phyloP scores from a whole-genome alignment of 2,329 filamentous ascomycete genomes.

The Venturia aucupariae region DNA sequence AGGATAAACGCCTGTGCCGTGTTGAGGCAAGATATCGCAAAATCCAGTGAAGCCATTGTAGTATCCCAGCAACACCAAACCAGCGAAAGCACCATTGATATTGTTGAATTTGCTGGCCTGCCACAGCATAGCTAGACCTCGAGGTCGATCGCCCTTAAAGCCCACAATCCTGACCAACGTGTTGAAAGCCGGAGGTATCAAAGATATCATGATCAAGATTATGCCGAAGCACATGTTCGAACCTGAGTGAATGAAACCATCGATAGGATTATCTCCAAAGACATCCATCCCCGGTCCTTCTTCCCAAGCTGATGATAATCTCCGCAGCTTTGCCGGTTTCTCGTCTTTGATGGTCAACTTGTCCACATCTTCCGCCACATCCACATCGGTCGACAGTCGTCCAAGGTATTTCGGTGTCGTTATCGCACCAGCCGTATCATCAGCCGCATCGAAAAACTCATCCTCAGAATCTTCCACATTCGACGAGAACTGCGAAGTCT shows the following conservation, averaged over 20 bases:
- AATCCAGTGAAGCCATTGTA: slow-evolving; percentile 82
- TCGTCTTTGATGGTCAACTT: slow-evolving; percentile 18
- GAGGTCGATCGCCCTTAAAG: slow-evolving; percentile 78
- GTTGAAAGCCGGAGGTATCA: slow-evolving; percentile 86
- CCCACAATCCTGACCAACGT: slow-evolving; percentile 80
- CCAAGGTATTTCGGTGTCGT: slow-evolving; percentile 10
- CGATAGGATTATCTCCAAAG: slow-evolving; percentile 62
- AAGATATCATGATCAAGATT: slow-evolving; percentile 76
- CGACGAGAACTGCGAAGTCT: not conserved
- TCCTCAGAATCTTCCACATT: slow-evolving; percentile 17
- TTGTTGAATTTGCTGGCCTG: slow-evolving; percentile 76
- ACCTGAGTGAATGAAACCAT: slow-evolving; percentile 83
- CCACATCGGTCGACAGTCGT: slow-evolving; percentile 10
- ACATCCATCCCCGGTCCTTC: slow-evolving; percentile 51
- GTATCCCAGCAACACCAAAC: slow-evolving; percentile 70
- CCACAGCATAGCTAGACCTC: slow-evolving; percentile 82
- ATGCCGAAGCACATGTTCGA: slow-evolving; percentile 85
- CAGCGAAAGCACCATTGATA: slow-evolving; percentile 85
- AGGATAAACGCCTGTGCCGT: slow-evolving; percentile 57
- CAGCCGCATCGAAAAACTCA: slow-evolving; percentile 24
- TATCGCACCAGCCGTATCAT: not conserved
- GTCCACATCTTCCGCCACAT: slow-evolving; percentile 25
- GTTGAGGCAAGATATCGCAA: slow-evolving; percentile 72
- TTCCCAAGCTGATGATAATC: slow-evolving; percentile 23
- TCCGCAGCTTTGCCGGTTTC: not conserved